Evolutionary conservation across 164 flowering plant species (phyloP).

Genomic region (Macadamia integrifolia): DNA sequence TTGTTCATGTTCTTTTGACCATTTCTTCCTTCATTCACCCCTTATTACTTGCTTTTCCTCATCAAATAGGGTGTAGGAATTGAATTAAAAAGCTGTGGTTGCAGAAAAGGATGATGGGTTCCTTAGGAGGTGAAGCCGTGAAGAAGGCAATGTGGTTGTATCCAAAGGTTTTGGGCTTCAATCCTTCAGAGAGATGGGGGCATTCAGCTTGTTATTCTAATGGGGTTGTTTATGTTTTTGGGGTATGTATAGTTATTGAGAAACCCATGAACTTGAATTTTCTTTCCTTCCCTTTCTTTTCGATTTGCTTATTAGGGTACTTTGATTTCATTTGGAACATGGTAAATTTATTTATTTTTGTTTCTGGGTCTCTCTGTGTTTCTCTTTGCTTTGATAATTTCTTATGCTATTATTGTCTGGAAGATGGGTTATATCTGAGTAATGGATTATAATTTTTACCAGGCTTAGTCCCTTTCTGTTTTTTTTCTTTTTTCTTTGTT

Average conservation of each 20-base stretch:
- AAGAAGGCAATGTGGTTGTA: constrained; percentile 91
- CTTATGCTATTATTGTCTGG: background rate
- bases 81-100: constrained; percentile 8
- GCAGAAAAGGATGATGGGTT: constrained; percentile 32
- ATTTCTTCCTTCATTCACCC: constrained; percentile 11
- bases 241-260: constrained; percentile 42
- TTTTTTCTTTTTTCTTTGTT: no score
- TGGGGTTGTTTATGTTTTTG: constrained; percentile 70
- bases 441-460: background rate
- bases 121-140: constrained; percentile 39
- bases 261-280: background rate
- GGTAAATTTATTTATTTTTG: background rate
- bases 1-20: constrained; percentile 53
- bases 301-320: background rate
- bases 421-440: background rate
- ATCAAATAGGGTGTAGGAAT: constrained; percentile 2
- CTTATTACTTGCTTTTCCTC: constrained; percentile 8
- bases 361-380: background rate
- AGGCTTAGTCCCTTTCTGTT: no score
- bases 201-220: constrained; percentile 78
- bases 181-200: constrained; percentile 96
- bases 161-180: constrained; percentile 66
- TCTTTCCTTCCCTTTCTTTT: background rate
- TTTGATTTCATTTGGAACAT: background rate
- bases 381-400: background rate